These are phyloP conservation scores for Begonia fuchsioides DNA, from an alignment of 306 rosid genomes.

Conservation along the genomic window DNA sequence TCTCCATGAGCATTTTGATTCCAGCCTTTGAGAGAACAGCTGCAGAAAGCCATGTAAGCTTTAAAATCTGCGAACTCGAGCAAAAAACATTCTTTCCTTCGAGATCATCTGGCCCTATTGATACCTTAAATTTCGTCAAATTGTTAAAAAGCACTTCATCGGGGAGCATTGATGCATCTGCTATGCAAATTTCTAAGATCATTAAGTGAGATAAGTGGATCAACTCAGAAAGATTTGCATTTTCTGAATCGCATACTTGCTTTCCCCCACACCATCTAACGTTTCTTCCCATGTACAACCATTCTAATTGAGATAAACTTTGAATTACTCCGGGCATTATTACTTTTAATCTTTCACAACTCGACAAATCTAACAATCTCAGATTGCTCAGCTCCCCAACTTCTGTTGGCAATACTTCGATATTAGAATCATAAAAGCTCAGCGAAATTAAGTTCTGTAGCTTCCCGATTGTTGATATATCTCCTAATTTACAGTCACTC, in stretches of 20 bases:
- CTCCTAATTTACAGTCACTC: not conserved
- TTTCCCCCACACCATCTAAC: slow-evolving; percentile 5
- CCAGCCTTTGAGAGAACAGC: not conserved
- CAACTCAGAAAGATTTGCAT: slow-evolving; percentile 10
- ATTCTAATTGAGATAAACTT: slow-evolving; percentile 8
- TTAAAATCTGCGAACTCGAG: no score
- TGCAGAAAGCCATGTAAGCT: no score
- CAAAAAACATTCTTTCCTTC: no score
- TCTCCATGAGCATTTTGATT: slow-evolving; percentile 3
- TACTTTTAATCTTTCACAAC: not conserved
- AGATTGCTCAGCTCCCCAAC: slow-evolving; percentile 1
- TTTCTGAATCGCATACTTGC: not conserved
- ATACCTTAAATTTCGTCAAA: not conserved
- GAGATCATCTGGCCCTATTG: no score
- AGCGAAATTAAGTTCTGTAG: slow-evolving; percentile 10
- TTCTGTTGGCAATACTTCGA: not conserved
- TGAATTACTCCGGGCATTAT: slow-evolving; percentile 4
- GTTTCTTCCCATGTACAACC: not conserved
- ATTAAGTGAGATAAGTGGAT: not conserved
- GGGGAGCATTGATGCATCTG: not conserved
- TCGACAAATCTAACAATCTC: slow-evolving; percentile 5
- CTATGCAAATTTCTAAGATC: not conserved
- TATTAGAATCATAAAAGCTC: rapidly evolving
- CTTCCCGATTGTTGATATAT: slow-evolving; percentile 8
- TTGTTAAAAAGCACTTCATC: not conserved